Percentiles rank a stretch among this genome's conserved stretches.
These are phyloP conservation scores for Penicillium sp. DNA, from an alignment of 2,329 filamentous ascomycete genomes.

Conservation along the genomic window DNA sequence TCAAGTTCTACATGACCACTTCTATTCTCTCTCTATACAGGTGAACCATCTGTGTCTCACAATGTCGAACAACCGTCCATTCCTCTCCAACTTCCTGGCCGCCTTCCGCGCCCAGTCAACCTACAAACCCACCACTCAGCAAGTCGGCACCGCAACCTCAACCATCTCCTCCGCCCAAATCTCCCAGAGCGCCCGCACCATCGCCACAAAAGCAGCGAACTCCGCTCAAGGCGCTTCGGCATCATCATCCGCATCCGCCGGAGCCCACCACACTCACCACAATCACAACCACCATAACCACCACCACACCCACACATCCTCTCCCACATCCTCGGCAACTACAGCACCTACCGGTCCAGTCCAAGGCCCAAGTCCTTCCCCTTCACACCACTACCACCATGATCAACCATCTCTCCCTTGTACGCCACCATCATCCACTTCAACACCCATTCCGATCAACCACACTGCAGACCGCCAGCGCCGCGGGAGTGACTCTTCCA, in stretches of 20 bases:
- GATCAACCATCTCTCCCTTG: constrained; percentile 28
- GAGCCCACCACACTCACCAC: constrained; percentile 28
- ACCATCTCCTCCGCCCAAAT: constrained; percentile 44
- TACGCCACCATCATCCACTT: constrained; percentile 37
- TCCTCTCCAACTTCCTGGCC: constrained; percentile 66
- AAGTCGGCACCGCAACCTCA: constrained; percentile 30
- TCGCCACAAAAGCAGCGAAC: constrained; percentile 47
- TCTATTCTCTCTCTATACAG: neutral
- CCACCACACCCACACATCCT: constrained; percentile 9
- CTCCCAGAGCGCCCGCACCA: constrained; percentile 47
- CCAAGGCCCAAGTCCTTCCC: constrained; percentile 33
- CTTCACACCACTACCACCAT: constrained; percentile 39
- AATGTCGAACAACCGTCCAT: constrained; percentile 66
- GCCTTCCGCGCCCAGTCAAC: constrained; percentile 66
- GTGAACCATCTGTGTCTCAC: constrained; percentile 16
- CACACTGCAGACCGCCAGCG: constrained; percentile 41
- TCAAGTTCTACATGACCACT: constrained; percentile 2
- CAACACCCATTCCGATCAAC: constrained; percentile 41
- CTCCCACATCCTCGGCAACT: constrained; percentile 17
- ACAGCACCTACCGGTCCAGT: constrained; percentile 4
- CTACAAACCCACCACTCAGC: constrained; percentile 55
- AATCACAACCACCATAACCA: constrained; percentile 27
- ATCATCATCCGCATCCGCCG: constrained; percentile 4
- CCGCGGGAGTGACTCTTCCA: constrained; percentile 50
- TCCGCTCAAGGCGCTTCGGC: constrained; percentile 11